These are phyloP conservation scores for Starmerella apicola DNA, from an alignment of 805 yeast genomes.

Conservation along the genomic window DNA sequence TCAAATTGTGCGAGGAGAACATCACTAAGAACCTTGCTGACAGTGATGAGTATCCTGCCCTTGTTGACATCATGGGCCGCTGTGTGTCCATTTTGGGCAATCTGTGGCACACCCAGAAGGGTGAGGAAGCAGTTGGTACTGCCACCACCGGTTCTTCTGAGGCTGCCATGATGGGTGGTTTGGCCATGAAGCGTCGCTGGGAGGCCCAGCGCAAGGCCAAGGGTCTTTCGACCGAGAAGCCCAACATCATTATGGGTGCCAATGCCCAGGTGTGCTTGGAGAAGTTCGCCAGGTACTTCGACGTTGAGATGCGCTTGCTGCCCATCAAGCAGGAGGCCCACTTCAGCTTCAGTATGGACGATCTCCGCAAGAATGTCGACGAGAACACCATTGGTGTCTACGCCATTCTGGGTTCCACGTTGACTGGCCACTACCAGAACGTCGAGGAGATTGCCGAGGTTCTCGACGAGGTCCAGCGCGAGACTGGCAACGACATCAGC, in stretches of 20 bases:
- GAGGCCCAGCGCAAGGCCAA: slow-evolving; percentile 47
- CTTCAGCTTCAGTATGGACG: slow-evolving; percentile 50
- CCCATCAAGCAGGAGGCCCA: slow-evolving; percentile 49
- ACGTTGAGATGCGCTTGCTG: slow-evolving; percentile 71
- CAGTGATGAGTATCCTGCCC: slow-evolving; percentile 83
- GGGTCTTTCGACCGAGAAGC: slow-evolving; percentile 50
- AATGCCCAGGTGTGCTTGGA: slow-evolving; percentile 91
- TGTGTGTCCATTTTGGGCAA: slow-evolving; percentile 70
- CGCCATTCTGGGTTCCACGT: slow-evolving; percentile 82
- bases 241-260: slow-evolving; percentile 83
- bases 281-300: slow-evolving; percentile 87
- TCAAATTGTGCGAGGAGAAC: slow-evolving; percentile 51
- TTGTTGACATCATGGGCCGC: slow-evolving; percentile 66
- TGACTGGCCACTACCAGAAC: slow-evolving; percentile 84
- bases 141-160: slow-evolving; percentile 92
- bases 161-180: slow-evolving; percentile 86
- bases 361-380: slow-evolving; percentile 55
- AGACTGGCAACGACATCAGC: slow-evolving; percentile 56
- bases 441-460: slow-evolving; percentile 48
- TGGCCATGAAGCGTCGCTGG: slow-evolving; percentile 87
- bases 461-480: slow-evolving; percentile 56
- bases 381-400: slow-evolving; percentile 89
- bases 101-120: slow-evolving; percentile 63
- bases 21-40: slow-evolving; percentile 82
- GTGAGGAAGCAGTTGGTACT: slow-evolving; percentile 53